phyloP scores from a whole-genome alignment of 768 basidiomycete genomes.

The Leccinum subgranulosum region DNA sequence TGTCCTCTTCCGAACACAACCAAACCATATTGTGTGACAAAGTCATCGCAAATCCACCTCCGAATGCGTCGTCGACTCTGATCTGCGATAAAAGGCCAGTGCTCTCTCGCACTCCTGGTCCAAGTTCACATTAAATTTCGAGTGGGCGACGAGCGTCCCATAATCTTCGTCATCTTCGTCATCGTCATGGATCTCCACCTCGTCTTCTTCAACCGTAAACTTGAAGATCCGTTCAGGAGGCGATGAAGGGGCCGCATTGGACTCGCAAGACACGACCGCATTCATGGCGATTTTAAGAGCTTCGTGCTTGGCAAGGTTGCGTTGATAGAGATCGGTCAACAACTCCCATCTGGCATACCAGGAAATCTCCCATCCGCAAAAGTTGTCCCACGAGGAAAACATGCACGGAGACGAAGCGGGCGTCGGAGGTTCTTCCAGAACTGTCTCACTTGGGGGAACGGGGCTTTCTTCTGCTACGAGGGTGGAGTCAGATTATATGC shows the following conservation, averaged over 20 bases:
- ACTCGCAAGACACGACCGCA: neutral
- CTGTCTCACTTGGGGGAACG: neutral
- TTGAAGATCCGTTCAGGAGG: constrained; percentile 13
- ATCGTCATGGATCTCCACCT: constrained; percentile 8
- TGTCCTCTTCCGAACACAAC: neutral
- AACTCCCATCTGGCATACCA: constrained; percentile 58
- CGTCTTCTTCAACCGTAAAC: constrained; percentile 22
- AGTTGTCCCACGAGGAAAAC: constrained; percentile 8
- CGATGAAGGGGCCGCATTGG: neutral
- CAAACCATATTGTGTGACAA: neutral
- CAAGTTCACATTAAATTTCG: constrained; percentile 17
- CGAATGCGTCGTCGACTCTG: neutral
- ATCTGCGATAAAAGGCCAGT: constrained; percentile 23
- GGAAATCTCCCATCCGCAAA: constrained; percentile 40
- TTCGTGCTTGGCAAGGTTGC: constrained; percentile 21
- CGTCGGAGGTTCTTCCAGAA: neutral
- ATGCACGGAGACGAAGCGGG: constrained; percentile 9
- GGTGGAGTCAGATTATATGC: constrained; percentile 54
- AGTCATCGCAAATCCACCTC: neutral
- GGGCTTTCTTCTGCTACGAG: constrained; percentile 46
- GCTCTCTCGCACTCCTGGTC: constrained; percentile 28
- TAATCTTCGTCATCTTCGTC: constrained; percentile 29
- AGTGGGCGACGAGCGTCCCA: constrained; percentile 16
- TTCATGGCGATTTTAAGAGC: neutral
- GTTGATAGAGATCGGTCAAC: constrained; percentile 41